Percentiles rank a stretch among this genome's conserved stretches.
Conservation (phyloP, 1,284 basidiomycete genomes). For the Vanrija sp. region DNA sequence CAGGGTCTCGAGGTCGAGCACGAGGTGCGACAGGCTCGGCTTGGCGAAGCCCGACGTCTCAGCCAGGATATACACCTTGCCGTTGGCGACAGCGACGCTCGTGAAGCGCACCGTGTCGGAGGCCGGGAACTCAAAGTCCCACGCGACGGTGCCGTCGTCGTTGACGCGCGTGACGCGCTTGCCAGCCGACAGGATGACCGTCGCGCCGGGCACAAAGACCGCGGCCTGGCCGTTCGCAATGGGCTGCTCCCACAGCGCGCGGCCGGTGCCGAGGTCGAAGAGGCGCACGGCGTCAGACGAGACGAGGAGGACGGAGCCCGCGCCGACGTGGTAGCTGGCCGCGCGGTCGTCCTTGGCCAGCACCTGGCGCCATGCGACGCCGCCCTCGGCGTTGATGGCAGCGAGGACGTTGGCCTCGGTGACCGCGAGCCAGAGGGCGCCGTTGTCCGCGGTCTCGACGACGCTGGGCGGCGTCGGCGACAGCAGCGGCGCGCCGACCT, state of each 20-base stretch:
- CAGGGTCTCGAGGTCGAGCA: constrained; percentile 59
- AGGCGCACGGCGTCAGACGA: constrained; percentile 68
- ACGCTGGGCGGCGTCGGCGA: constrained; percentile 43
- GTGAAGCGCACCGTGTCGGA: constrained; percentile 52
- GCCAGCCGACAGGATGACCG: constrained; percentile 38
- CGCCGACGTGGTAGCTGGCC: constrained; percentile 62
- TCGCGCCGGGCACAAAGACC: constrained; percentile 37
- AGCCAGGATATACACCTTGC: constrained; percentile 64
- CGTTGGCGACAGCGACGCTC: constrained; percentile 56
- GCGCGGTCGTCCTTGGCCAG: constrained; percentile 66
- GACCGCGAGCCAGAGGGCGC: constrained; percentile 54
- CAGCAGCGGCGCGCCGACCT: constrained; percentile 65
- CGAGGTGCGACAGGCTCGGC: constrained; percentile 66
- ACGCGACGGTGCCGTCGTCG: constrained; percentile 26
- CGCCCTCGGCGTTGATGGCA: constrained; percentile 68
- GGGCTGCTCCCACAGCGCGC: constrained; percentile 64
- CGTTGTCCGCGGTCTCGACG: constrained; percentile 13
- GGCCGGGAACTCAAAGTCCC: constrained; percentile 38
- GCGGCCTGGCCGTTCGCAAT: constrained; percentile 53
- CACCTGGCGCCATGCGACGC: constrained; percentile 75
- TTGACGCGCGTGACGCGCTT: constrained; percentile 32
- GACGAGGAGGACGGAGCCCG: constrained; percentile 56
- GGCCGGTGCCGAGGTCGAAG: constrained; percentile 64
- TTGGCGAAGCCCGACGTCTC: constrained; percentile 61
- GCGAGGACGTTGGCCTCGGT: constrained; percentile 76